These are phyloP conservation scores for Rhododendron kiyosumense DNA, from an alignment of 148 eudicot genomes.

Conservation along the genomic window DNA sequence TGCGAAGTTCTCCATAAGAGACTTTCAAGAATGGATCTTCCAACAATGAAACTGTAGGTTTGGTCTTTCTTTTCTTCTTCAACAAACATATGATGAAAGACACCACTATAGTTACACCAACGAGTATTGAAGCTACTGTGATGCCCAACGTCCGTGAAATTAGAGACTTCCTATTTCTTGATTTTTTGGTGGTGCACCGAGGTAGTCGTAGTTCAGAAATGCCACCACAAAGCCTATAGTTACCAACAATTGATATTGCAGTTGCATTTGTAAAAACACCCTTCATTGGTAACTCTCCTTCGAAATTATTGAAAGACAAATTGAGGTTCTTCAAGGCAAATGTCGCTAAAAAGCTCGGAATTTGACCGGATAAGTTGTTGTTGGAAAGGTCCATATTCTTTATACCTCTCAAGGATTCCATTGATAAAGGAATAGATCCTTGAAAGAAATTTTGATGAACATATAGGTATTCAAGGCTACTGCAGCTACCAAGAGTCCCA, in stretches of 20 bases:
- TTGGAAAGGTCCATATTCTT: too few relatives aligned
- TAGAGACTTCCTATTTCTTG: not conserved
- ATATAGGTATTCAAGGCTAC: too few relatives aligned
- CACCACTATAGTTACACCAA: not conserved
- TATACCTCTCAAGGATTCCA: too few relatives aligned
- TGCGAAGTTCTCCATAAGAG: not conserved
- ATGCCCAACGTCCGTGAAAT: not conserved
- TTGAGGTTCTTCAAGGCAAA: too few relatives aligned
- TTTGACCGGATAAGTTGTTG: too few relatives aligned
- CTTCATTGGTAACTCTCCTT: not conserved
- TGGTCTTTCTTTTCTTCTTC: not conserved
- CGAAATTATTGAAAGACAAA: too few relatives aligned
- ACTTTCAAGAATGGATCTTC: not conserved
- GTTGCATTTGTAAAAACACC: not conserved
- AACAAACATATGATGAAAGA: not conserved
- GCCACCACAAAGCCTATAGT: conserved; percentile 16
- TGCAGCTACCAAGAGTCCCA: too few relatives aligned
- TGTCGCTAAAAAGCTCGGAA: too few relatives aligned
- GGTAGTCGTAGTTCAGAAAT: not conserved
- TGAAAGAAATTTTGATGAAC: too few relatives aligned
- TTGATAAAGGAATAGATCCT: too few relatives aligned
- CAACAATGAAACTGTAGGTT: not conserved
- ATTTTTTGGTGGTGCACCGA: not conserved
- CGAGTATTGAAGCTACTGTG: accelerated
- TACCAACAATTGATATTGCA: conserved; percentile 2